phyloP scores from a whole-genome alignment of 495 filamentous ascomycete genomes.

The Tricharina praecox region DNA sequence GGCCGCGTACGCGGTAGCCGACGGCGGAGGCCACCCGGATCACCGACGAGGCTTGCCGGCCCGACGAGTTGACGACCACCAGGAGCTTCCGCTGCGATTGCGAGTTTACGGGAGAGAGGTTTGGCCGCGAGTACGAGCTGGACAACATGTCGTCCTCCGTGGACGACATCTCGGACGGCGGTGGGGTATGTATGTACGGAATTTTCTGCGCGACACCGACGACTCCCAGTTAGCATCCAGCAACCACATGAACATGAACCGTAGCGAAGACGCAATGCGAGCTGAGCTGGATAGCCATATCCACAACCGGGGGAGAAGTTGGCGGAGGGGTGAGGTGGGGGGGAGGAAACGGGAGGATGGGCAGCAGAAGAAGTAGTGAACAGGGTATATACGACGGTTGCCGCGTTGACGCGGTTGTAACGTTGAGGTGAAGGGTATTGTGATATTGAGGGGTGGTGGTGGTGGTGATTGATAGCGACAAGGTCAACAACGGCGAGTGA shows the following conservation, averaged over 20 bases:
- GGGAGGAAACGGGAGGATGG: neutral
- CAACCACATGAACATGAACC: neutral
- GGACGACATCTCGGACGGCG: neutral
- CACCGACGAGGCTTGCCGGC: slow-evolving; percentile 82
- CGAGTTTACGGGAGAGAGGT: slow-evolving; percentile 8
- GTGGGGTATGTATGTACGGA: slow-evolving; percentile 9
- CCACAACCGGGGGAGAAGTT: too few relatives aligned
- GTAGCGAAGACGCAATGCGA: neutral
- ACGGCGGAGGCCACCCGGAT: slow-evolving; percentile 83
- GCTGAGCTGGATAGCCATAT: too few relatives aligned
- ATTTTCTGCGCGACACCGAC: slow-evolving; percentile 2
- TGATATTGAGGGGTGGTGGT: neutral
- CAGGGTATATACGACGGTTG: slow-evolving; percentile 4
- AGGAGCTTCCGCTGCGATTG: slow-evolving; percentile 45
- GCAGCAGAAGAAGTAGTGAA: slow-evolving; percentile 1
- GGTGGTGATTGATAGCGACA: slow-evolving; percentile 2
- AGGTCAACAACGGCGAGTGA: neutral
- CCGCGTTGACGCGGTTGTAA: slow-evolving; percentile 1
- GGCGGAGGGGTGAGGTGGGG: too few relatives aligned
- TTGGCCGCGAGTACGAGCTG: neutral
- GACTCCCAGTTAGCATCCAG: neutral
- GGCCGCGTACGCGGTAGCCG: slow-evolving; percentile 76
- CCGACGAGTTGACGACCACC: slow-evolving; percentile 80
- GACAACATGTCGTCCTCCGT: neutral
- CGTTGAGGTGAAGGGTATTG: neutral